Evolutionary conservation across 139 green algal genomes (phyloP), one percentile per base, ranked within the genome.

Genomic region (Chlamydomonas applanata): DNA sequence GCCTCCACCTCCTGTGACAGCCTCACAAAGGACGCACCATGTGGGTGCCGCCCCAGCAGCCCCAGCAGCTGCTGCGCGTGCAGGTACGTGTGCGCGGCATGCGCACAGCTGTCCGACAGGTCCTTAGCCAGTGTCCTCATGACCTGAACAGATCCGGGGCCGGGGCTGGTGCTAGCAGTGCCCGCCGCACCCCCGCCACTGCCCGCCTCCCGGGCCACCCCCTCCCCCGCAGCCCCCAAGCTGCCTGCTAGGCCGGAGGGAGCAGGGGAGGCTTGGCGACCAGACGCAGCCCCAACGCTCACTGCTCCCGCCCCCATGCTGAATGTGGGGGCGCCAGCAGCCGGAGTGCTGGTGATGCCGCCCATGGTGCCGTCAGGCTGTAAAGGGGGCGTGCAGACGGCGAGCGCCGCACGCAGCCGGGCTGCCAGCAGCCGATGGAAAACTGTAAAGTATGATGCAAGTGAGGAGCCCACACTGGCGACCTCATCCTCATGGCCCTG

Each of bases 361-460:
- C n/a, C n/a, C 59, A 35, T 25, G 11, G n/a, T 22, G 25, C 7
- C 4, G 5, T 13, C 14, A 30, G 9, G 30, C 24, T 77, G 24
- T 0, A 22, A 2, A 1, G n/a, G 20, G 22, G 70, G 56, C 19
- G 67, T 46, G 27, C n/a, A 14, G 4, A 73, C 66, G 0, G 73
- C 54, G 32, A 61, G n/a, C 1, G 68, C 66, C 2, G 53, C 56
- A 7, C 52, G 16, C 9, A 88, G 49, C 4, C 79, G 77, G 4
- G 76, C 81, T 36, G 71, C 79, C 69, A 93, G 71, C 24, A 93
- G 81, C 40, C 86, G 76, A 69, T 93, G 89, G 74, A 92, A 95
- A 0, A 95, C 89, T 46, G 82, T 86, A 79, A 94, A 95, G 81
- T 94, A 92, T 52, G 69, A 82, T 2, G 86, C 85, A 30, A 96